Evolutionary conservation across 768 basidiomycete species (phyloP), one percentile per base, ranked within the genome.

Genomic region (Tulasnella sp.): DNA sequence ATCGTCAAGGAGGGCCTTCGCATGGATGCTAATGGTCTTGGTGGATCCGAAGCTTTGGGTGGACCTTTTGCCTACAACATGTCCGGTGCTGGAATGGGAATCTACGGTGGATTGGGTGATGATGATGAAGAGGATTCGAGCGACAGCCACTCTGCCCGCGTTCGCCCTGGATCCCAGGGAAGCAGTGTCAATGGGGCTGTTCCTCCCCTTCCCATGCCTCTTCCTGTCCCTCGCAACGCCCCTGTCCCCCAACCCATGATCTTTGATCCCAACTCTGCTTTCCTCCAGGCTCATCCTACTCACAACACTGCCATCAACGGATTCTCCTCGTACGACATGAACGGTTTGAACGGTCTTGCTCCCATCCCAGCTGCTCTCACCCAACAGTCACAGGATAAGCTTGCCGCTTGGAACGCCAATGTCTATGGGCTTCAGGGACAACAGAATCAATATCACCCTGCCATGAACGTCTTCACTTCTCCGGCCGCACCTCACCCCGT

Each of bases 221-320:
- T 43, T 1, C 24, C 49, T 20, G 15, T 51, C 29, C 49, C 49
- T 24, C 48, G 39, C 28, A 51, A 28, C 39, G 34, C 9, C 24
- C 28, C 43, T 9, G 32, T 25, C 22, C 22, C 37, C 48, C 41
- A 41, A 28, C 40, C 49, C 40, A 41, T 32, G 24, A 51, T 51
- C 39, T 51, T 16, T 15, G 49, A 51, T 20, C 49, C 49, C 27
- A 44, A 25, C 13, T 24, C 42, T 10, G 40, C 37, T 32, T 29
- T 51, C 39, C 49, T 51, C 35, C 49, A 51, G 28, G 37, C 49
- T 34, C 49, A 51, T 32, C 28, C 40, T 4, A 51, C 49, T 8
- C 49, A 51, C 37, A 41, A 51, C 37, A 32, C 39, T 10, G 49
- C 39, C 8, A 51, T 51, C 49, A 40, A 51, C 27, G 29, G 27